Percentiles rank a stretch among this genome's conserved stretches.
Conservation (phyloP, 176 grass and related monocot species). For the Coix lacrymajobi region DNA sequence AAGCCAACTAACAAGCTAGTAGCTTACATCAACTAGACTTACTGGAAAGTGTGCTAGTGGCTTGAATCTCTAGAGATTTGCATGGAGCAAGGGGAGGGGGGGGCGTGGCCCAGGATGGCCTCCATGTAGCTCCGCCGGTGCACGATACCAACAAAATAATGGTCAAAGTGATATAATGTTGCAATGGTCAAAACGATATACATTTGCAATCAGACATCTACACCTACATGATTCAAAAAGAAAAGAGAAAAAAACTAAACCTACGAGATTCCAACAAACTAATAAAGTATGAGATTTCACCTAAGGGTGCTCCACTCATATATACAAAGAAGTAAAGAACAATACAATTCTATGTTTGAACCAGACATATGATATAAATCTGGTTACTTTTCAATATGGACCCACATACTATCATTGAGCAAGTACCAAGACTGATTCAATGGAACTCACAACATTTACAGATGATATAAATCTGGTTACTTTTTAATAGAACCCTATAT, state of each 20-base stretch:
- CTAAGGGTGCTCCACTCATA: neutral
- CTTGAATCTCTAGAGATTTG: too few species aligned
- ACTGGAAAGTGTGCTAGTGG: too few species aligned
- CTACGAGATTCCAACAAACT: neutral
- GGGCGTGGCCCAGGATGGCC: too few species aligned
- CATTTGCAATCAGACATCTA: neutral
- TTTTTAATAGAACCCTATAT: neutral
- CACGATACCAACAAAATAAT: neutral
- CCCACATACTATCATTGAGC: neutral
- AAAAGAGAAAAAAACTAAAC: neutral
- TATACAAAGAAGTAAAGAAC: neutral
- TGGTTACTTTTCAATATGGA: neutral
- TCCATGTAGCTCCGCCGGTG: too few species aligned
- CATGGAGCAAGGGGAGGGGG: too few species aligned
- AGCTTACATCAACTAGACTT: too few species aligned
- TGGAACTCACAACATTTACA: neutral
- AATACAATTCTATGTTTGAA: constrained; percentile 12
- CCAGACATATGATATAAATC: neutral
- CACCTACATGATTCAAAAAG: neutral
- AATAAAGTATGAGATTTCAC: constrained; percentile 3
- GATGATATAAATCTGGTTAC: neutral
- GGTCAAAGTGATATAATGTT: neutral
- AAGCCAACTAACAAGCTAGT: too few species aligned
- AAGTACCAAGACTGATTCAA: neutral
- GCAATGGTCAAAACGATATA: neutral